Percentiles rank a stretch among this genome's conserved stretches.
Evolutionary conservation across 495 filamentous ascomycete genomes (phyloP).

Genomic region (Lepraria neglecta): DNA sequence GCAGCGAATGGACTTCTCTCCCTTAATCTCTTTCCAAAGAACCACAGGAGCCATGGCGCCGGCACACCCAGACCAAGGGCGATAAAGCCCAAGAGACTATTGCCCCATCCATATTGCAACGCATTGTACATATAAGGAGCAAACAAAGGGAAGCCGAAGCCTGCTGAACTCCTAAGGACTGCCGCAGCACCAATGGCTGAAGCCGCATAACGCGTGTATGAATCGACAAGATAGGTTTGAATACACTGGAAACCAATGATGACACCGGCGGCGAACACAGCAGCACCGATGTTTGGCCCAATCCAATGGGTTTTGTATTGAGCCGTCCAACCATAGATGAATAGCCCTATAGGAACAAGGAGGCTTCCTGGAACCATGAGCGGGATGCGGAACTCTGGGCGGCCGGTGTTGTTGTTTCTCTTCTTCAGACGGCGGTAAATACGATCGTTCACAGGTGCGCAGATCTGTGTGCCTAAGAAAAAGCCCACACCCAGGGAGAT

Average conservation of each 20-base stretch:
- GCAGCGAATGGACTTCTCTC: slow-evolving; percentile 63
- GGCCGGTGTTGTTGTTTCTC: slow-evolving; percentile 49
- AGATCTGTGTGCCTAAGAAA: slow-evolving; percentile 57
- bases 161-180: slow-evolving; percentile 60
- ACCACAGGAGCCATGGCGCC: slow-evolving; percentile 58
- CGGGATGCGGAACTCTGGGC: slow-evolving; percentile 64
- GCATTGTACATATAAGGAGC: slow-evolving; percentile 56
- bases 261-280: slow-evolving; percentile 51
- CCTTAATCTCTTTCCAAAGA: slow-evolving; percentile 49
- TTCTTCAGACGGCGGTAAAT: slow-evolving; percentile 59
- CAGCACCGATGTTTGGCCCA: slow-evolving; percentile 61
- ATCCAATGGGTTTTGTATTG: slow-evolving; percentile 62
- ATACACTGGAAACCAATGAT: slow-evolving; percentile 65
- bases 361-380: slow-evolving; percentile 54
- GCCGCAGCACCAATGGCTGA: slow-evolving; percentile 62
- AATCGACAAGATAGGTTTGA: slow-evolving; percentile 71
- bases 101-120: slow-evolving; percentile 60
- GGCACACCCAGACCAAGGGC: slow-evolving; percentile 50
- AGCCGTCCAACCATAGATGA: slow-evolving; percentile 68
- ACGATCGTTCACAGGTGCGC: slow-evolving; percentile 56
- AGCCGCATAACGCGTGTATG: slow-evolving; percentile 68
- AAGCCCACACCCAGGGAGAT: slow-evolving; percentile 66
- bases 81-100: slow-evolving; percentile 53
- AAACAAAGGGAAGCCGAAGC: slow-evolving; percentile 74
- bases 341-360: slow-evolving; percentile 56